Evolutionary conservation across 1,284 basidiomycete genomes (phyloP), one percentile per base, ranked within the genome.

Genomic region (Trametes sp.): DNA sequence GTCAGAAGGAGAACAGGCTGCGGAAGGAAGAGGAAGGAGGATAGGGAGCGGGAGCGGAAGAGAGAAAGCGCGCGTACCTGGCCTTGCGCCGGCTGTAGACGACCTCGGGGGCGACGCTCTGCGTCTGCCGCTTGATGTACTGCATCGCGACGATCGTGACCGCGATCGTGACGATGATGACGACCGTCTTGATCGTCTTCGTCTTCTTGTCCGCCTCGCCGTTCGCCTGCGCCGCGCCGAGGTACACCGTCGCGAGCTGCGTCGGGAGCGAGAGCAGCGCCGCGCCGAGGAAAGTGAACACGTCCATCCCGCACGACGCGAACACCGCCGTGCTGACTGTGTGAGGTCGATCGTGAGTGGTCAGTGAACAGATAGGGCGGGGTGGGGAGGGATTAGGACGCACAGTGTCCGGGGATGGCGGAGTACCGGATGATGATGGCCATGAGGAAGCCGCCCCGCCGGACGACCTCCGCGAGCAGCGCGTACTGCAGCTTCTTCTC

Each of bases 81-180:
- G 61, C 61, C 49, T 67, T 67, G 57, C 94, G 84, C 54, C 89
- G 82, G 46, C 84, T 84, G 60, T 92, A 87, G 72, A 96, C 88
- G 11, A 97, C 87, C 1, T 78, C 73, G 0, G 89, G 85, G 68
- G 94, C 90, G 31, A 87, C 88, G 65, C 84, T 80, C 71, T 89
- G 86, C 86, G 96, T 94, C 75, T 88, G 76, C 46, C 73, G 78
- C 69, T 86, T 86, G 70, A 97, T 90, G 74, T 92, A 97, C 87
- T 92, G 95, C 77, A 93, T 90, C 0, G 94, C 92, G 38, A 79
- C 74, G 49, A 93, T 64, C 0, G 95, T 97, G 66, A 97, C 83
- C 31, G 93, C 35, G 55, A 87, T 73, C 0, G 91, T 92, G 42
- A 89, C 50, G 4, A 70, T 83, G 38, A 93, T 77, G 4, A 93